These are phyloP conservation scores for Pichia deserticola DNA, from an alignment of 805 yeast genomes.

Conservation along the genomic window DNA sequence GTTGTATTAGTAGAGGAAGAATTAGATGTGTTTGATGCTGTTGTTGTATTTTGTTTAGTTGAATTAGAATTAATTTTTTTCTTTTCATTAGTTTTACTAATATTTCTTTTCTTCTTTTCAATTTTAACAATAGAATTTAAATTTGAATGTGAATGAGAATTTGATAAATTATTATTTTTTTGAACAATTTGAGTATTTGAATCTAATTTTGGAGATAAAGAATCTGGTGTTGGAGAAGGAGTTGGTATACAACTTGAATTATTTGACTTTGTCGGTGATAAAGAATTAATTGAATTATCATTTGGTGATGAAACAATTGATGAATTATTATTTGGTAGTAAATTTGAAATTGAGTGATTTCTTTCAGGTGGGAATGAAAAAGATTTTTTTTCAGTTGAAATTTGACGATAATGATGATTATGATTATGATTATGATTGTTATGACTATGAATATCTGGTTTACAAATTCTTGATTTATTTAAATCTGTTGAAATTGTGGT, in stretches of 20 bases:
- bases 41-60: too few relatives aligned
- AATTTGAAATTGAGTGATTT: constrained; percentile 1
- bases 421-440: constrained; percentile 40
- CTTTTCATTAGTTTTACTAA: background rate
- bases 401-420: constrained; percentile 32
- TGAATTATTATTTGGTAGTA: background rate
- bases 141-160: background rate
- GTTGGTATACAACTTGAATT: constrained; percentile 1
- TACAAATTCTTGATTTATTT: constrained; percentile 25
- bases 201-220: constrained; percentile 4
- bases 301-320: background rate
- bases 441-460: background rate
- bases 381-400: constrained; percentile 3
- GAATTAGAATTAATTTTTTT: background rate
- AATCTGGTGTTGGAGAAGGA: constrained; percentile 8
- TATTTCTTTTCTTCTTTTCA: background rate
- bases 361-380: background rate
- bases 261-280: background rate
- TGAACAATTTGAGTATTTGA: background rate
- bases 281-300: background rate
- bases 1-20: too few relatives aligned
- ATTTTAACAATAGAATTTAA: background rate
- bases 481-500: constrained; percentile 30
- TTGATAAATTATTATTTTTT: background rate
- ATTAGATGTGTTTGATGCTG: too few relatives aligned